Base-by-base conservation (phyloP, 805 yeast genomes). In the Cyberlindnera xylosilytica region DNA sequence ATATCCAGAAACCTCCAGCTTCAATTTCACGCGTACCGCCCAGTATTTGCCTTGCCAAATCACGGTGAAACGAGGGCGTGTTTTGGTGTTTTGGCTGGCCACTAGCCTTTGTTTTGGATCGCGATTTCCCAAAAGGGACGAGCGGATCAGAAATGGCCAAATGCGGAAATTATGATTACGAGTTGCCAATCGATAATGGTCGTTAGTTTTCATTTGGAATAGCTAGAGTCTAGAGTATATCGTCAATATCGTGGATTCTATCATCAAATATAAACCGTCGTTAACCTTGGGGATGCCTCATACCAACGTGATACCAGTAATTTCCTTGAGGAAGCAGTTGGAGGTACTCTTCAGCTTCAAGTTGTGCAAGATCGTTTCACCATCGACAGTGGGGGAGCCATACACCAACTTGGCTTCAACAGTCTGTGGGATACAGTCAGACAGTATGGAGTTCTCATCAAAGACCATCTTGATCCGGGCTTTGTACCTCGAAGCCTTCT, bases 401-500 rank as follows among this genome's bases (percentile, higher is more conserved):
- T 55, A 57, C 0, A 48, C 20, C 18, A 54, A 9, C 17, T 34
- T 19, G 6, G 38, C 49, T 4, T 40, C 24, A 6, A 42, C 33
- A 1, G 36, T 18, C 1, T 20, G 24, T 2, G 50, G 50, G 7
- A 18, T 33, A 16, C 32, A 29, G 2, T 18, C 16, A 10, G 34
- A 31, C 23, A 45, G 44, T 12, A 56, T 37, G 11, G 46, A 37
- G 1, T 22, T 23, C 26, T 56, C 47, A 19, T 38, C 36, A 6
- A 56, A 33, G 3, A 18, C 26, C 15, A 56, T 28, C 24, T 24
- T 31, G 4, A 53, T 27, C 2, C 31, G 30, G 1, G 49, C 51
- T 26, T 56, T 56, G 37, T 52, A 55, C 28, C 38, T 51, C 13
- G 41, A 42, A 4, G 19, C 2, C 28, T 41, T 48, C 37, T 53